Percentiles rank a stretch among this genome's conserved stretches.
Conservation (phyloP, 352 stramenopile species). For the Thalassiosira delicatula region DNA sequence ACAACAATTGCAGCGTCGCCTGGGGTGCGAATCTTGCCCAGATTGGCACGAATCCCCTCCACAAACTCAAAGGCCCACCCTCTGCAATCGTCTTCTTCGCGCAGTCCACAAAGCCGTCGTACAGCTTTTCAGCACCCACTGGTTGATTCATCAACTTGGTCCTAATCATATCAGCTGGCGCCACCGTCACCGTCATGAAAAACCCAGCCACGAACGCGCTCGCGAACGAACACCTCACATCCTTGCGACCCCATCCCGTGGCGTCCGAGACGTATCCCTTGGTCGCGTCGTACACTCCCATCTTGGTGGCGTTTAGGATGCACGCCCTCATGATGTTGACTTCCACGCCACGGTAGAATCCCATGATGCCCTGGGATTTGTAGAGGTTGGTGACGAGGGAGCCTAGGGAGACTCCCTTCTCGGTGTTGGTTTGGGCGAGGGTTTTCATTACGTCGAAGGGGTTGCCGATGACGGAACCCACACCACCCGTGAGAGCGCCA, state of each 20-base stretch:
- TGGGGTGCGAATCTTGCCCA: slow-evolving; percentile 85
- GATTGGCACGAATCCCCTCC: slow-evolving; percentile 85
- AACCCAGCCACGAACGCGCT: slow-evolving; percentile 79
- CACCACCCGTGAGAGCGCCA: slow-evolving; percentile 69
- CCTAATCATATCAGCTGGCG: slow-evolving; percentile 80
- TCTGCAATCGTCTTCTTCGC: slow-evolving; percentile 70
- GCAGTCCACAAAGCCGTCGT: slow-evolving; percentile 82
- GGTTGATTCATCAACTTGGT: slow-evolving; percentile 86
- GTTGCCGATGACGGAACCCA: slow-evolving; percentile 81
- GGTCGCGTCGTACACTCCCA: slow-evolving; percentile 83
- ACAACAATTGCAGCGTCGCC: slow-evolving; percentile 84
- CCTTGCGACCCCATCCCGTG: slow-evolving; percentile 74
- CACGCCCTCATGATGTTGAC: slow-evolving; percentile 84
- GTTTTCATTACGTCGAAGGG: slow-evolving; percentile 78
- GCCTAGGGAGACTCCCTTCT: slow-evolving; percentile 55
- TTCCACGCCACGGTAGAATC: slow-evolving; percentile 84
- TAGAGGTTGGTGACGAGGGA: slow-evolving; percentile 70
- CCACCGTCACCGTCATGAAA: slow-evolving; percentile 84
- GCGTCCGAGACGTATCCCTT: slow-evolving; percentile 76
- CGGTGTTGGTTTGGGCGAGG: slow-evolving; percentile 78
- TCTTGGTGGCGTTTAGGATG: slow-evolving; percentile 86
- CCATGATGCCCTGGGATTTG: slow-evolving; percentile 81
- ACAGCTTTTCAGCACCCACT: slow-evolving; percentile 79
- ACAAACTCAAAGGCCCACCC: slow-evolving; percentile 79
- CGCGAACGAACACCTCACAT: slow-evolving; percentile 72